Conservation (phyloP, 257 asterid genomes). For the Solanum chilense region DNA sequence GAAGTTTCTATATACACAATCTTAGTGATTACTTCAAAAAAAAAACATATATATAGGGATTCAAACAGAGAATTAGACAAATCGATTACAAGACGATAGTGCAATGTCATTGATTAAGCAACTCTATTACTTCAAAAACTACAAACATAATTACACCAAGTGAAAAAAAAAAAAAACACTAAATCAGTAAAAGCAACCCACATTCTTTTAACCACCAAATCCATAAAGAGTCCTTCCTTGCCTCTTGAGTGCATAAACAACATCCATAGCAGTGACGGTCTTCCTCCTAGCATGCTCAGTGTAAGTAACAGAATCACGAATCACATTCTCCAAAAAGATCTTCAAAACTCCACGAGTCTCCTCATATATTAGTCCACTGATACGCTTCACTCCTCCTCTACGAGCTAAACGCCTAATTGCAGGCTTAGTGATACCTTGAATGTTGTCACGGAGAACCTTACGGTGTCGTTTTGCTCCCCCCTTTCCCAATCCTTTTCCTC, state of each 20-base stretch:
- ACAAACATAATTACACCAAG: too few relatives aligned
- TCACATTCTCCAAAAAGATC: constrained; percentile 21
- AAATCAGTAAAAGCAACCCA: neutral
- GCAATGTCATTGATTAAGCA: neutral
- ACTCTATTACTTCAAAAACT: too few relatives aligned
- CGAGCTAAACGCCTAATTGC: constrained; percentile 25
- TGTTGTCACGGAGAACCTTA: constrained; percentile 21
- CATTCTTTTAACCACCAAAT: constrained; percentile 11
- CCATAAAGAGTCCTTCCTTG: constrained; percentile 26
- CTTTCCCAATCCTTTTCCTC: constrained; percentile 25
- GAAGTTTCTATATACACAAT: neutral
- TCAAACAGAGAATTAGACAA: neutral
- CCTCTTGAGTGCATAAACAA: constrained; percentile 20
- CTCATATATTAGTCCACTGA: constrained; percentile 17
- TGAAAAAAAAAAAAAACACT: neutral
- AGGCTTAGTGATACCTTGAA: constrained; percentile 24
- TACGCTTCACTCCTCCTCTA: constrained; percentile 29
- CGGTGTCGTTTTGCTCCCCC: constrained; percentile 30
- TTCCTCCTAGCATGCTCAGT: constrained; percentile 27
- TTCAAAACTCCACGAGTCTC: constrained; percentile 25
- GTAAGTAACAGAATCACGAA: constrained; percentile 25
- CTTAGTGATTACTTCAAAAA: too few relatives aligned
- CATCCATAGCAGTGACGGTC: constrained; percentile 30
- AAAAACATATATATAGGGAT: neutral
- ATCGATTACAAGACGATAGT: neutral